Conservation (phyloP, 2,329 filamentous ascomycete genomes). For the Capronia coronata region DNA sequence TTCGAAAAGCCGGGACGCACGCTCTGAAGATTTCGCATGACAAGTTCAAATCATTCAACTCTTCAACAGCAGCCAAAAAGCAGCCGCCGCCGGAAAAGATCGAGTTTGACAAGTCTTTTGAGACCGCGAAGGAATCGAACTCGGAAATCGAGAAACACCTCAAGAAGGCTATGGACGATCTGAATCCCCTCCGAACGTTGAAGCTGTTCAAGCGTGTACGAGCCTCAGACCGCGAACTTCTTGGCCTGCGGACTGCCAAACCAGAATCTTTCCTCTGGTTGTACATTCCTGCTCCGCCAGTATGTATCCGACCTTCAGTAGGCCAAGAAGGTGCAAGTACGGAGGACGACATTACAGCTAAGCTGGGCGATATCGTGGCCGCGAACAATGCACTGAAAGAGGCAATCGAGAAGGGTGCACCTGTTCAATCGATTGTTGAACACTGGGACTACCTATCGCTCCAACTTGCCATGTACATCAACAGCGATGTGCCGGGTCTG, state of each 20-base stretch:
- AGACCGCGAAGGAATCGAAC: slow-evolving; percentile 68
- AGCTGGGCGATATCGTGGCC: slow-evolving; percentile 92
- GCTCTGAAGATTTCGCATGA: slow-evolving; percentile 93
- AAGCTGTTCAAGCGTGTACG: slow-evolving; percentile 88
- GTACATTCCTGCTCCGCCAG: slow-evolving; percentile 85
- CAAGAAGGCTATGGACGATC: slow-evolving; percentile 86
- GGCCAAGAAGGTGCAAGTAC: slow-evolving; percentile 88
- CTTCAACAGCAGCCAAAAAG: slow-evolving; percentile 81
- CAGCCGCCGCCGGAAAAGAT: slow-evolving; percentile 72
- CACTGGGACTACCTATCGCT: slow-evolving; percentile 97
- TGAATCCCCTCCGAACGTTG: slow-evolving; percentile 81
- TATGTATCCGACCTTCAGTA: slow-evolving; percentile 90
- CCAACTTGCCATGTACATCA: slow-evolving; percentile 96
- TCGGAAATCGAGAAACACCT: slow-evolving; percentile 83
- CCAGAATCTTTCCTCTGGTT: slow-evolving; percentile 99
- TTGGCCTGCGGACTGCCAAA: slow-evolving; percentile 82
- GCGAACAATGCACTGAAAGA: slow-evolving; percentile 82
- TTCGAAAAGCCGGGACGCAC: slow-evolving; percentile 73
- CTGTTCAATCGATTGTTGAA: slow-evolving; percentile 87
- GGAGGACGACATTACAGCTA: slow-evolving; percentile 93
- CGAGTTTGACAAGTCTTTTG: slow-evolving; percentile 79
- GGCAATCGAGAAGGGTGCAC: slow-evolving; percentile 73
- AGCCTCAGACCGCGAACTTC: slow-evolving; percentile 77
- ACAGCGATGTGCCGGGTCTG: slow-evolving; percentile 91
- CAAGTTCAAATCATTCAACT: slow-evolving; percentile 82